These are phyloP conservation scores for Globisporangium heterothallicum DNA, from an alignment of 352 stramenopile genomes.

Conservation along the genomic window DNA sequence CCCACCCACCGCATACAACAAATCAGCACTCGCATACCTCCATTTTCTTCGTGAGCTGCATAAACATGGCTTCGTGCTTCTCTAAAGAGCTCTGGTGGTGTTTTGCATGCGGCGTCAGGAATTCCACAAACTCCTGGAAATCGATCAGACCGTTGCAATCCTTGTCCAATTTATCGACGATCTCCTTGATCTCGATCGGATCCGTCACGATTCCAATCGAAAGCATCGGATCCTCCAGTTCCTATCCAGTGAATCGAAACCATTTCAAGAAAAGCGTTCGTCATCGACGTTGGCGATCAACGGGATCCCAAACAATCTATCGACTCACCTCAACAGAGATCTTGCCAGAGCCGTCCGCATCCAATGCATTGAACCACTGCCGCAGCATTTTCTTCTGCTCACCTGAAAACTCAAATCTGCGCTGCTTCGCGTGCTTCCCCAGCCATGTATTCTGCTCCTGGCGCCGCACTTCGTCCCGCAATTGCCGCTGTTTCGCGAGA, in stretches of 20 bases:
- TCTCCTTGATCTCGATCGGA: slow-evolving; percentile 49
- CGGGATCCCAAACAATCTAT: background rate
- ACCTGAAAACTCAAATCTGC: slow-evolving; percentile 57
- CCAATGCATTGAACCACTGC: slow-evolving; percentile 72
- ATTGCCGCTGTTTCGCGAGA: slow-evolving; percentile 22
- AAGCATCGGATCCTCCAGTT: slow-evolving; percentile 74
- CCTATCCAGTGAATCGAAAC: slow-evolving; percentile 20
- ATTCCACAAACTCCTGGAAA: slow-evolving; percentile 75
- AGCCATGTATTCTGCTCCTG: slow-evolving; percentile 71
- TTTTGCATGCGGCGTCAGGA: slow-evolving; percentile 55
- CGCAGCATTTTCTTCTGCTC: slow-evolving; percentile 71
- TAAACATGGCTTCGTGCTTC: slow-evolving; percentile 68
- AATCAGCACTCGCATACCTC: no score
- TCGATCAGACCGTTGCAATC: slow-evolving; percentile 72
- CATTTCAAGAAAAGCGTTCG: no score
- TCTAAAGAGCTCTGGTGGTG: slow-evolving; percentile 34
- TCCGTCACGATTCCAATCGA: slow-evolving; percentile 74
- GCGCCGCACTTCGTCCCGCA: slow-evolving; percentile 46
- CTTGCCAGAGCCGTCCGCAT: slow-evolving; percentile 61
- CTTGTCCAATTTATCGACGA: slow-evolving; percentile 59
- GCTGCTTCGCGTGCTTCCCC: slow-evolving; percentile 54
- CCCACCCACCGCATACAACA: no score
- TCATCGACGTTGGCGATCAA: background rate
- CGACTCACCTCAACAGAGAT: slow-evolving; percentile 53
- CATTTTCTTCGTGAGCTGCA: slow-evolving; percentile 76